A percentile compares a stretch with the other conserved stretches of the same genome.
Evolutionary conservation across 345 rosid genomes (phyloP).

Genomic region (Populus tremula): DNA sequence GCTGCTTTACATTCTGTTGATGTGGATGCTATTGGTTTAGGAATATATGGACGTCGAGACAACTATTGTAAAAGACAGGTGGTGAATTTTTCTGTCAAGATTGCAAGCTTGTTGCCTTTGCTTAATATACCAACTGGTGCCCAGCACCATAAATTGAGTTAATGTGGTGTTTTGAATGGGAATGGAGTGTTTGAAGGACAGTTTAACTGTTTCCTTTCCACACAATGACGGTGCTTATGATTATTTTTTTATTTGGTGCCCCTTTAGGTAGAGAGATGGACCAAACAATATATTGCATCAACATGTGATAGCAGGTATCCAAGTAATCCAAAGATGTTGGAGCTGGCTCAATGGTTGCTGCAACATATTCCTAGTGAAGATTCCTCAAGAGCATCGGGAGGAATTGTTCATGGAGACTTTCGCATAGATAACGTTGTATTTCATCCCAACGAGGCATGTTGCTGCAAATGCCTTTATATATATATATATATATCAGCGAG

Average conservation of each 20-base stretch:
- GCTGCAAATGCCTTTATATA: not conserved
- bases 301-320: constrained; percentile 76
- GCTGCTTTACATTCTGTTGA: constrained; percentile 77
- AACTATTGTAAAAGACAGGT: constrained; percentile 92
- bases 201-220: not conserved
- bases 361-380: constrained; percentile 69
- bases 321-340: constrained; percentile 73
- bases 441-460: constrained; percentile 78
- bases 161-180: not conserved
- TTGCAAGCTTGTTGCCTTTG: not conserved
- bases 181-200: not conserved
- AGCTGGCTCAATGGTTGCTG: constrained; percentile 68
- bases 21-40: constrained; percentile 77
- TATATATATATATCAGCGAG: not conserved
- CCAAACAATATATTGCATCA: constrained; percentile 79
- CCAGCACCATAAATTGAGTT: not conserved
- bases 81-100: not conserved
- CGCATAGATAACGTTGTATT: constrained; percentile 89
- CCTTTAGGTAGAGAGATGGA: constrained; percentile 87
- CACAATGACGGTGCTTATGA: constrained; percentile 4
- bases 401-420: constrained; percentile 94
- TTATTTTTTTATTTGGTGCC: not conserved
- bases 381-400: constrained; percentile 51
- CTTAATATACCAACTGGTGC: not conserved
- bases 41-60: constrained; percentile 66